phyloP scores from a whole-genome alignment of 2,329 filamentous ascomycete genomes.

The Chaetomium olivaceum region DNA sequence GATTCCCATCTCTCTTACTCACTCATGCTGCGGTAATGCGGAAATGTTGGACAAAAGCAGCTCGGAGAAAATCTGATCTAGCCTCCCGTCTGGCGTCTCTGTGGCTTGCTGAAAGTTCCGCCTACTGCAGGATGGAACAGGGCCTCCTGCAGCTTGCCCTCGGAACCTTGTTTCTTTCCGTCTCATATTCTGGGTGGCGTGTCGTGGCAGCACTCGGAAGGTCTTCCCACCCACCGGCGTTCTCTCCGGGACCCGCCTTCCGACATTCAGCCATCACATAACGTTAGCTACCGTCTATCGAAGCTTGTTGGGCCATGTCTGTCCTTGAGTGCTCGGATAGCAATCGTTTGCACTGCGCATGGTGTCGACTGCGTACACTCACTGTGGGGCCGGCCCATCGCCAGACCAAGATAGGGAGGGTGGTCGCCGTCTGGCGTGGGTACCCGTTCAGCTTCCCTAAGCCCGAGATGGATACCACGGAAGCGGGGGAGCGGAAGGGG shows the following conservation, averaged over 20 bases:
- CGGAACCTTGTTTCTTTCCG: not conserved
- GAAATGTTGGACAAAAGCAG: not conserved
- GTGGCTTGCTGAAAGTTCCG: slow-evolving; percentile 24
- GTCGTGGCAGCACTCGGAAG: not conserved
- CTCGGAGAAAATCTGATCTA: not conserved
- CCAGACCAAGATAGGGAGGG: not conserved
- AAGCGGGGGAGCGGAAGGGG: not conserved
- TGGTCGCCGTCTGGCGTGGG: not conserved
- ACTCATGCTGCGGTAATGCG: not conserved
- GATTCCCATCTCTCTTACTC: not conserved
- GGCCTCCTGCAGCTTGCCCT: slow-evolving; percentile 14
- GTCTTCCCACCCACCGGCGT: not conserved
- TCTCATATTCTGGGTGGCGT: not conserved
- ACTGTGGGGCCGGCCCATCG: not conserved
- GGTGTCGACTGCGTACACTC: not conserved
- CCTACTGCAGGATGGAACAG: not conserved
- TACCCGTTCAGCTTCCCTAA: not conserved
- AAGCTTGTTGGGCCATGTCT: not conserved
- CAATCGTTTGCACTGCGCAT: not conserved
- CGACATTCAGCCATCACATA: not conserved
- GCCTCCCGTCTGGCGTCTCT: not conserved
- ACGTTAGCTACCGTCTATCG: too few relatives aligned
- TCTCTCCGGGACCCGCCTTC: not conserved
- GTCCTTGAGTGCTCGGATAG: not conserved
- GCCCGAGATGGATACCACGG: not conserved